Evolutionary conservation across 768 basidiomycete species (phyloP), one percentile per base, ranked within the genome.

Genomic region (Plicaturopsis crispa): DNA sequence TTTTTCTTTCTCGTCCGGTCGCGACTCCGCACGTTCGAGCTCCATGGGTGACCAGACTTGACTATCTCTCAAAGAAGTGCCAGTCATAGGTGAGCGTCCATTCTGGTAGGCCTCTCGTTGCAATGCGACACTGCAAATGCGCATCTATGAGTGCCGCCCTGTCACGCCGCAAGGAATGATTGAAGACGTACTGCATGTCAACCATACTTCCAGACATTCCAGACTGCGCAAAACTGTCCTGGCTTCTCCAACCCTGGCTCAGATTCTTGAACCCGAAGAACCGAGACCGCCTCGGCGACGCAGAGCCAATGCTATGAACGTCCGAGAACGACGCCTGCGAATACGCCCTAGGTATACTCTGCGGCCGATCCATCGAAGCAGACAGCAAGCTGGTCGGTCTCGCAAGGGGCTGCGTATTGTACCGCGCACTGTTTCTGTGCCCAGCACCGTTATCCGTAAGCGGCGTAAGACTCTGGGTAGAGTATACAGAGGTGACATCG

Each of bases 181-280:
- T n/a, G n/a, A n/a, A n/a, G 13, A 79, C 85, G 46, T 62, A 90
- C 87, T 91, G 88, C 88, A 91, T 90, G 56, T 90, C 84, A 47
- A 90, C 62, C 85, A 91, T 88, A 50, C 88, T 91, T 38, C 88
- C 88, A 3, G 83, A 82, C 54, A 83, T 71, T 6, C 82, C 84
- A 20, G 86, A 85, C n/a, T 74, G 71, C 1, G 85, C 82, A 26
- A 91, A 62, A 55, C 86, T 89, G 41, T 87, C 84, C 50, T 82
- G 83, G 53, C 85, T 89, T 47, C 74, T 67, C 78, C 80, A 86
- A 10, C 79, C 80, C 16, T 75, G 60, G 41, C 77, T 79, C 32
- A 83, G 63, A 48, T 84, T 84, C 57, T 68, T 78, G 54, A 81
- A 72, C 6, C 81, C 83, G 48, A 90, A 84, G 71, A 91, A 90